These are phyloP conservation scores for Micractinium sp. DNA, from an alignment of 139 green algal species.

Conservation along the genomic window DNA sequence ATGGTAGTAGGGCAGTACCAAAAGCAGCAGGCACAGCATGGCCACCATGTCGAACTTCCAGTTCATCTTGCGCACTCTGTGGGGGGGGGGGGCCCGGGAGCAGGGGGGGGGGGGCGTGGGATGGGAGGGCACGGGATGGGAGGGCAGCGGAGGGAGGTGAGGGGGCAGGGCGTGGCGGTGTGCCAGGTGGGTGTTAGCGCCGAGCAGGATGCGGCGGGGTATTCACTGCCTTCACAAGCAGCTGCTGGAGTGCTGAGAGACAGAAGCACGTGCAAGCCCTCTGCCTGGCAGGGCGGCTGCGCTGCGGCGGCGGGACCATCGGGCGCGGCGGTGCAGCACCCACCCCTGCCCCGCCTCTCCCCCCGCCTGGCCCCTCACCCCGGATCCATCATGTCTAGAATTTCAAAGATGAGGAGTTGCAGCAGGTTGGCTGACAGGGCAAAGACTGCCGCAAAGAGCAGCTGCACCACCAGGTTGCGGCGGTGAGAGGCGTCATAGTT, in stretches of 20 bases:
- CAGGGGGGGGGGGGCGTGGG: neutral
- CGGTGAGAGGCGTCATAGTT: conserved; percentile 64
- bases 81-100: neutral
- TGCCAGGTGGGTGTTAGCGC: too few species aligned
- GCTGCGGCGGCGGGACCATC: neutral
- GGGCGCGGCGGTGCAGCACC: neutral
- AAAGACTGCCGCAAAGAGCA: conserved; percentile 89
- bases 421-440: conserved; percentile 90
- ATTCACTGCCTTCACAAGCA: too few species aligned
- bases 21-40: conserved; percentile 85
- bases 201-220: too few species aligned
- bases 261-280: too few species aligned
- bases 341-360: neutral
- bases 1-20: conserved; percentile 88
- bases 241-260: too few species aligned
- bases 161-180: too few species aligned
- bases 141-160: too few species aligned
- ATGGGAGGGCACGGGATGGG: neutral
- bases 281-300: neutral
- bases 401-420: conserved; percentile 90
- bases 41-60: conserved; percentile 83
- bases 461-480: conserved; percentile 53
- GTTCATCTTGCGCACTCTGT: conserved; percentile 72
- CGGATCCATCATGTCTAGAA: conserved; percentile 74
- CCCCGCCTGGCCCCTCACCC: conserved; percentile 15